Conservation (phyloP, 371 early-diverging fungal genomes). For the Rhizopus stolonifer region DNA sequence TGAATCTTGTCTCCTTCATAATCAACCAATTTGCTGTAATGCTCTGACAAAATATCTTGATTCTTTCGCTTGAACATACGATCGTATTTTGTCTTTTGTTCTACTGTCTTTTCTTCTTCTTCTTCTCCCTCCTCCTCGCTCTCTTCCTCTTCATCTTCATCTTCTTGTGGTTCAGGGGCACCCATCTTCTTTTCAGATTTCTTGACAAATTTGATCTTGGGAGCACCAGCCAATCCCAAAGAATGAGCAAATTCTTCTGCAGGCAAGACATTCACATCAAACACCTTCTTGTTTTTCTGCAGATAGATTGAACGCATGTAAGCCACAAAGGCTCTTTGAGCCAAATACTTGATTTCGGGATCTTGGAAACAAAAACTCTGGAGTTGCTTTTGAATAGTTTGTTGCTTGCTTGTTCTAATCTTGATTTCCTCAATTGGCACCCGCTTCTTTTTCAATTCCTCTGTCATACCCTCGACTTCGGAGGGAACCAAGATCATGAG, state of each 20-base stretch:
- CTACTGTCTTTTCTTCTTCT: slow-evolving; percentile 25
- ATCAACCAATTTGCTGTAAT: slow-evolving; percentile 82
- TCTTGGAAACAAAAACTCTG: slow-evolving; percentile 90
- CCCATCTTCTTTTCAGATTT: slow-evolving; percentile 35
- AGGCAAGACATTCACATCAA: slow-evolving; percentile 84
- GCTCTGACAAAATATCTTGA: slow-evolving; percentile 85
- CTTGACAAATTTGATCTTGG: slow-evolving; percentile 88
- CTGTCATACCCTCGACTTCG: slow-evolving; percentile 83
- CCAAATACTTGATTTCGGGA: slow-evolving; percentile 94
- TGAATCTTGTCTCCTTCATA: slow-evolving; percentile 52
- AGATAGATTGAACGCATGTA: slow-evolving; percentile 91
- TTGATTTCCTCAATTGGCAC: slow-evolving; percentile 86
- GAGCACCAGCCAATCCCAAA: slow-evolving; percentile 92
- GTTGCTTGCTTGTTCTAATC: slow-evolving; percentile 76
- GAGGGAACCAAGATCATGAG: slow-evolving; percentile 85
- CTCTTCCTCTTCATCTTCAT: slow-evolving; percentile 41
- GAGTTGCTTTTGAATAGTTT: slow-evolving; percentile 76
- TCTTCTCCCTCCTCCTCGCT: slow-evolving; percentile 45
- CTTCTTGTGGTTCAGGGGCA: slow-evolving; percentile 29
- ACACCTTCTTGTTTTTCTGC: slow-evolving; percentile 85
- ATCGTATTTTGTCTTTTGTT: slow-evolving; percentile 78
- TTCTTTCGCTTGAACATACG: slow-evolving; percentile 93
- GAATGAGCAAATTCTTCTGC: slow-evolving; percentile 85
- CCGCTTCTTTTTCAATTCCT: slow-evolving; percentile 67
- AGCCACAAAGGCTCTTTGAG: slow-evolving; percentile 92